Conservation (phyloP, 805 yeast genomes). For the Saccharomycopsis fibuligera region DNA sequence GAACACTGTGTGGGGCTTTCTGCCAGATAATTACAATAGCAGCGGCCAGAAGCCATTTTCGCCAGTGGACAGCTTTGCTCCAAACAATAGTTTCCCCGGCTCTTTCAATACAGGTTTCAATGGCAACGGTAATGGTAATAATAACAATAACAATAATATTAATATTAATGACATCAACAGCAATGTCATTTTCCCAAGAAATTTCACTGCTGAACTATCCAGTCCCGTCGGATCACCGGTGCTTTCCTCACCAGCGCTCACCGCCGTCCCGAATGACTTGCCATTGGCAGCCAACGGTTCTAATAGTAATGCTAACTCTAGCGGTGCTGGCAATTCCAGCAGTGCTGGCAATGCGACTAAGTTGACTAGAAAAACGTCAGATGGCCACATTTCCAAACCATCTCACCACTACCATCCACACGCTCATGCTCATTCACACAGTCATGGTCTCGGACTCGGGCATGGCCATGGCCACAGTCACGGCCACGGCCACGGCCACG, state of each 20-base stretch:
- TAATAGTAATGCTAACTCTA: background rate
- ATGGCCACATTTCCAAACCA: conserved; percentile 16
- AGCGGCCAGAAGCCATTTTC: background rate
- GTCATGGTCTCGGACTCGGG: background rate
- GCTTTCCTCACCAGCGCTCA: conserved; percentile 5
- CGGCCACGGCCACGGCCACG: background rate
- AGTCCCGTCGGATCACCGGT: conserved; percentile 12
- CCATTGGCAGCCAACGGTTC: background rate
- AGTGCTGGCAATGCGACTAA: background rate
- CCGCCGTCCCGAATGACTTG: background rate
- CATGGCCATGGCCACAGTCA: conserved; percentile 1
- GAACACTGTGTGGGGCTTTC: background rate
- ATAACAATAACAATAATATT: background rate
- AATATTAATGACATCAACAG: background rate
- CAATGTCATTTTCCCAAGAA: background rate
- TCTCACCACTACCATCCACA: conserved; percentile 10
- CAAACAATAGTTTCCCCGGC: background rate
- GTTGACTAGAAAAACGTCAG: conserved; percentile 4
- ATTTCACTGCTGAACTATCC: background rate
- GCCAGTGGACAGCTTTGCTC: background rate
- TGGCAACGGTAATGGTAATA: too few species aligned
- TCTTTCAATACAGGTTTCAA: too few species aligned
- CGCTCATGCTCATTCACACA: background rate
- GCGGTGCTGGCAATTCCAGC: background rate
- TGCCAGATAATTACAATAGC: background rate